Conservation (phyloP, 2,329 filamentous ascomycete genomes). For the Simplicillium aogashimaense region DNA sequence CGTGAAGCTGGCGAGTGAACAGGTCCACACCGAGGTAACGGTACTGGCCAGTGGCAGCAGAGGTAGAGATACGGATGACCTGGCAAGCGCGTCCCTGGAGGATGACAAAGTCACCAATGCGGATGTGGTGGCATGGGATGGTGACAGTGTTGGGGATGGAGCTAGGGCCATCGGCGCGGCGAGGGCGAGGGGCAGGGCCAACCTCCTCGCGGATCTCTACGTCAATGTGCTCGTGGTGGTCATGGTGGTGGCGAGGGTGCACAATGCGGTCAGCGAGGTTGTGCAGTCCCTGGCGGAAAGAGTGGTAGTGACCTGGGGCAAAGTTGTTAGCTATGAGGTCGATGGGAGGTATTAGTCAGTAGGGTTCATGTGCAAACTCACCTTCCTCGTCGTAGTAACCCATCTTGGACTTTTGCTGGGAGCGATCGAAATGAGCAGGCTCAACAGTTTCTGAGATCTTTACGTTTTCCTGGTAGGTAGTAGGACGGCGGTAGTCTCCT, state of each 20-base stretch:
- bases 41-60: conserved; percentile 96
- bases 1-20: conserved; percentile 98
- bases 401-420: conserved; percentile 45
- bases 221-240: conserved; percentile 39
- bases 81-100: conserved; percentile 98
- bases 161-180: conserved; percentile 17
- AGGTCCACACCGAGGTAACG: conserved; percentile 99
- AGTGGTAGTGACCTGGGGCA: conserved; percentile 49
- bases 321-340: neutral
- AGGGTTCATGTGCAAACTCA: conserved; percentile 23
- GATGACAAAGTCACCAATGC: conserved; percentile 96
- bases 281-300: conserved; percentile 44
- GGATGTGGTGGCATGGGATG: conserved; percentile 99
- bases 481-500: conserved; percentile 22
- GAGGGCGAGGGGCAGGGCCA: conserved; percentile 19
- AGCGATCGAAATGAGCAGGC: conserved; percentile 31
- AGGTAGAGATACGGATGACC: conserved; percentile 99
- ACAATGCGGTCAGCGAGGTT: conserved; percentile 47
- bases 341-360: neutral
- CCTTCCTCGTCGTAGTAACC: conserved; percentile 56
- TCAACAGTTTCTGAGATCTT: conserved; percentile 58
- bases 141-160: conserved; percentile 74
- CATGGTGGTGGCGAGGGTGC: conserved; percentile 34
- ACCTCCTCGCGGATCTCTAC: conserved; percentile 27
- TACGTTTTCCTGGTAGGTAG: conserved; percentile 44